These are phyloP conservation scores for Meyerozyma athensensis DNA, from an alignment of 1,139 yeast genomes.

Conservation along the genomic window DNA sequence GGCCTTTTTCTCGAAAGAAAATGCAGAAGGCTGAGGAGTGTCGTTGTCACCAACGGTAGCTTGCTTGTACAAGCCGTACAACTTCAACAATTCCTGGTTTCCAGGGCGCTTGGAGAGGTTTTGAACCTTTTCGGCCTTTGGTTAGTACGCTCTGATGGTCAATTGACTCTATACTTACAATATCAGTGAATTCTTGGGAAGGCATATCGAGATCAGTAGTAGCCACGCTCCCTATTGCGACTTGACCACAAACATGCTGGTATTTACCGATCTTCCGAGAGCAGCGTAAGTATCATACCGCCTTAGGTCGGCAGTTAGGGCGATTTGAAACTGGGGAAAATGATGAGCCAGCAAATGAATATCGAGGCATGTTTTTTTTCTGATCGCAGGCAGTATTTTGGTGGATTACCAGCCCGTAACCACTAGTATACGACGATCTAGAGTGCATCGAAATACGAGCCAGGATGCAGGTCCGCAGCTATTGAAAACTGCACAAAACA, in stretches of 20 bases:
- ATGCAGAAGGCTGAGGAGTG: constrained; percentile 78
- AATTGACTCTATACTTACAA: constrained; percentile 31
- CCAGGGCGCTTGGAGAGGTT: constrained; percentile 70
- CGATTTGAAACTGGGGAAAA: background rate
- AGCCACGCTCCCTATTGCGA: background rate
- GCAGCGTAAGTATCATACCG: background rate
- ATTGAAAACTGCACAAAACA: too few relatives aligned
- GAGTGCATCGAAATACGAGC: background rate
- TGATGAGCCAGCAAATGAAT: background rate
- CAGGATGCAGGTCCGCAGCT: too few relatives aligned
- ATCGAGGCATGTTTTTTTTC: too few relatives aligned
- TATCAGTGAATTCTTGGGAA: constrained; percentile 50
- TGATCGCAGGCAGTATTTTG: too few relatives aligned
- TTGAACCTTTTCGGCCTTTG: constrained; percentile 75
- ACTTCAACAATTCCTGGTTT: constrained; percentile 78
- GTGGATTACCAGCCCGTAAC: too few relatives aligned
- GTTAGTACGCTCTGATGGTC: constrained; percentile 16
- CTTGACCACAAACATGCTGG: background rate
- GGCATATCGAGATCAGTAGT: constrained; percentile 35
- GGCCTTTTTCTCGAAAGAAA: constrained; percentile 91
- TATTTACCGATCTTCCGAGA: background rate
- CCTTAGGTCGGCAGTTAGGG: constrained; percentile 1
- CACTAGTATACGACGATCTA: background rate
- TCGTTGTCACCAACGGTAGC: constrained; percentile 94
- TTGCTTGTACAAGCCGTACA: constrained; percentile 92